These are phyloP conservation scores for Kitagawia praeruptora DNA, from an alignment of 129 eudicot species.

Conservation along the genomic window DNA sequence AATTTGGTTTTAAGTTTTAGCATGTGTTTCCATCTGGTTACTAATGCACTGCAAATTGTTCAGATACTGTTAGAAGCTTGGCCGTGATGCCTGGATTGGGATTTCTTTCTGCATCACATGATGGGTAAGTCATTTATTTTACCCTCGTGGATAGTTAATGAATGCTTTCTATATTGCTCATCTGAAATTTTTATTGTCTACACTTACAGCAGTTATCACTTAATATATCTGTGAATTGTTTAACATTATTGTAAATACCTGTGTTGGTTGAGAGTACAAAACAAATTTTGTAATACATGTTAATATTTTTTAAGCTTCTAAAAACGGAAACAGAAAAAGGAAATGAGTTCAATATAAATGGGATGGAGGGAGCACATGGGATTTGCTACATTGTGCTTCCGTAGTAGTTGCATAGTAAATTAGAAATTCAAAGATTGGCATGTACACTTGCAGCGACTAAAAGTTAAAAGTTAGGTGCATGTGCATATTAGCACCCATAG, in stretches of 20 bases:
- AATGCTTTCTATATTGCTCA: not conserved
- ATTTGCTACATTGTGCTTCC: not conserved
- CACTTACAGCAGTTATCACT: not conserved
- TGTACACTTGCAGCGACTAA: not conserved
- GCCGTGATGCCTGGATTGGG: conserved; percentile 86
- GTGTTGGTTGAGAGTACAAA: not conserved
- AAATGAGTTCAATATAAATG: not conserved
- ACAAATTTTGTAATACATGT: not conserved
- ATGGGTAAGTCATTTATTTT: conserved; percentile 50
- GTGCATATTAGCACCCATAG: not conserved
- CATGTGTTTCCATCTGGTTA: conserved; percentile 3
- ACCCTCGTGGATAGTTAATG: not conserved
- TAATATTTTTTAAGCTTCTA: not conserved
- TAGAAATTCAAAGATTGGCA: not conserved
- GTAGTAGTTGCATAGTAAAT: not conserved
- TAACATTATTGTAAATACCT: not conserved
- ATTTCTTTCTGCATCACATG: conserved; percentile 97
- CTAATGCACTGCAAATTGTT: conserved; percentile 12
- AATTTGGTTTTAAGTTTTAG: not conserved
- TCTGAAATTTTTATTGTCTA: not conserved
- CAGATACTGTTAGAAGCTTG: conserved; percentile 97
- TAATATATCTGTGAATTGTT: not conserved
- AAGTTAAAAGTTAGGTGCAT: not conserved
- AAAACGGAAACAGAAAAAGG: not conserved
- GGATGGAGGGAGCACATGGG: not conserved